These are phyloP conservation scores for Pholiota molesta DNA, from an alignment of 768 basidiomycete species.

Conservation along the genomic window DNA sequence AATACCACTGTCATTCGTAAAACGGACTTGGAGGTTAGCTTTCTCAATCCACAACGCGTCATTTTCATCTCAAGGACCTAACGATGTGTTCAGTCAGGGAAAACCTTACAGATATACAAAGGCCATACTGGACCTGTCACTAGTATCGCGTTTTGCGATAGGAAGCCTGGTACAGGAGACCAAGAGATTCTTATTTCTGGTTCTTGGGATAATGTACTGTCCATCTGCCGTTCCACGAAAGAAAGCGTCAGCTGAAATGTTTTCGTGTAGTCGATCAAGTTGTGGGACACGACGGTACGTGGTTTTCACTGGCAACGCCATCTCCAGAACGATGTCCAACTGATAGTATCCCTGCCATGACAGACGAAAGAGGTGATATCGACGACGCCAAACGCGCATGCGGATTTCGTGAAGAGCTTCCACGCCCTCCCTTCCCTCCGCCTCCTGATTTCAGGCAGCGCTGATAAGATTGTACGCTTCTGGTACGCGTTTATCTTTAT, in stretches of 20 bases:
- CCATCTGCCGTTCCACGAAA: background rate
- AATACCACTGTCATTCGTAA: conserved; percentile 76
- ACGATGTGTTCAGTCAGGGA: conserved; percentile 63
- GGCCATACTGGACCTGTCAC: conserved; percentile 94
- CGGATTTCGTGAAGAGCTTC: conserved; percentile 90
- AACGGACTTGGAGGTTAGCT: conserved; percentile 73
- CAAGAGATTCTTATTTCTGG: conserved; percentile 75
- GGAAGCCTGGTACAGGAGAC: conserved; percentile 38
- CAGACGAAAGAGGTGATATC: conserved; percentile 76
- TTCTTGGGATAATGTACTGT: conserved; percentile 86
- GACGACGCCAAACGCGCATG: conserved; percentile 70
- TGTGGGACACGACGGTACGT: conserved; percentile 82
- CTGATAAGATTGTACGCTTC: conserved; percentile 85
- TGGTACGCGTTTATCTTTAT: conserved; percentile 61
- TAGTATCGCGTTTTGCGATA: conserved; percentile 68
- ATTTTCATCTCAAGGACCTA: background rate
- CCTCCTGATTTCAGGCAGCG: conserved; percentile 83
- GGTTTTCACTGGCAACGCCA: background rate
- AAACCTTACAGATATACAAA: conserved; percentile 71
- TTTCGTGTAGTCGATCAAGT: conserved; percentile 68
- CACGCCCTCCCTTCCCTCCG: conserved; percentile 66
- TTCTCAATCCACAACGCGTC: background rate
- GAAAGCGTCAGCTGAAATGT: conserved; percentile 11
- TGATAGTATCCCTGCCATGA: background rate
- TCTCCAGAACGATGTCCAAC: background rate